Evolutionary conservation across 768 basidiomycete species (phyloP).

Genomic region (Boletus tomentosulus): DNA sequence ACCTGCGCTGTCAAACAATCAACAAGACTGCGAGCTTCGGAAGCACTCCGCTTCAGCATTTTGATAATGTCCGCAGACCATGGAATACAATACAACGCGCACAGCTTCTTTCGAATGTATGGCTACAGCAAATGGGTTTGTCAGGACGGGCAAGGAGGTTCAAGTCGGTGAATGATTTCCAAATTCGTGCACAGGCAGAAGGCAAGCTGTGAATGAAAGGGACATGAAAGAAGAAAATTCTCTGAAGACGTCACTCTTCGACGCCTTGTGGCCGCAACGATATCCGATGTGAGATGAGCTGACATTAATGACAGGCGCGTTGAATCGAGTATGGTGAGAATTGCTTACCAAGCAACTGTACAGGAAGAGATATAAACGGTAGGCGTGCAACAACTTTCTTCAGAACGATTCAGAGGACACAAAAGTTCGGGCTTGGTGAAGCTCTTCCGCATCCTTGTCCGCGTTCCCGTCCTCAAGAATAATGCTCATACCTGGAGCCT

Average conservation of each 20-base stretch:
- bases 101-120: neutral
- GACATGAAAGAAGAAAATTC: too few species aligned
- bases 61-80: conserved; percentile 10
- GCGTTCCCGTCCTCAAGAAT: conserved; percentile 91
- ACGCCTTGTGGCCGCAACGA: too few species aligned
- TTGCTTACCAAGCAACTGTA: conserved; percentile 38
- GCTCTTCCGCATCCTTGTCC: conserved; percentile 84
- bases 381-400: conserved; percentile 5
- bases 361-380: conserved; percentile 19
- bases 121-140: conserved; percentile 1
- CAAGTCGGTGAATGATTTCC: neutral
- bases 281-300: too few species aligned
- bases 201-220: neutral
- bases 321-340: conserved; percentile 32
- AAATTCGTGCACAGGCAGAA: neutral
- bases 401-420: conserved; percentile 78
- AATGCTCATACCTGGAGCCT: conserved; percentile 35
- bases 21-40: conserved; percentile 2
- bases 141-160: neutral
- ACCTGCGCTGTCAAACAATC: neutral
- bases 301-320: too few species aligned
- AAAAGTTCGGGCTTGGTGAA: conserved; percentile 90
- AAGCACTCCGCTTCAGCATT: neutral
- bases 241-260: too few species aligned
- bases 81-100: neutral